A percentile compares a stretch with the other conserved stretches of the same genome.
Conservation (phyloP, 371 early-diverging fungal genomes). For the Lichtheimia ramosa region DNA sequence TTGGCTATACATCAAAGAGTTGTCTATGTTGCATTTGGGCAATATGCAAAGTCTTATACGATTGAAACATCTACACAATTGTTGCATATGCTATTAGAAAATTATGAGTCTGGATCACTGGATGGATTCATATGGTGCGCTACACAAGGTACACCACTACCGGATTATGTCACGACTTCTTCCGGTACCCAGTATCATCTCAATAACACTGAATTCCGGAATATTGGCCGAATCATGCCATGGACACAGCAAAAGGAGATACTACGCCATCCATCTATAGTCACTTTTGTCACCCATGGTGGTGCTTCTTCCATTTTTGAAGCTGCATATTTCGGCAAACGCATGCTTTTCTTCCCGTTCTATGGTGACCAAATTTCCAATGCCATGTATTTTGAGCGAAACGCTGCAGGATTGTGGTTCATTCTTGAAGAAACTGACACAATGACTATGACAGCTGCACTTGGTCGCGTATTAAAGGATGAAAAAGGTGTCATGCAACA, state of each 20-base stretch:
- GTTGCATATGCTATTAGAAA: constrained; percentile 11
- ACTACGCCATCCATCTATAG: constrained; percentile 30
- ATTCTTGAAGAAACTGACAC: too few relatives aligned
- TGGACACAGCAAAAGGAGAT: constrained; percentile 47
- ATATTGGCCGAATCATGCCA: constrained; percentile 14
- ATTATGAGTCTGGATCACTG: constrained; percentile 15
- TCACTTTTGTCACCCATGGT: constrained; percentile 44
- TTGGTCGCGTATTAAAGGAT: background rate
- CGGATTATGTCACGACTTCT: constrained; percentile 11
- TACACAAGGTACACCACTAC: constrained; percentile 7
- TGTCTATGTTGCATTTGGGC: constrained; percentile 39
- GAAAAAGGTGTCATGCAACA: constrained; percentile 2
- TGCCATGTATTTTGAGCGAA: too few relatives aligned
- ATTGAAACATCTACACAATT: background rate
- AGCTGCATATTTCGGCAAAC: constrained; percentile 27
- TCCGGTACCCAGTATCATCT: constrained; percentile 8
- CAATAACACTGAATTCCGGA: background rate
- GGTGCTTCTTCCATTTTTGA: constrained; percentile 39
- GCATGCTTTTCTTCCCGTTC: constrained; percentile 31
- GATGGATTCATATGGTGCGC: constrained; percentile 42
- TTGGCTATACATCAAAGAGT: constrained; percentile 20
- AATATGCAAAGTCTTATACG: constrained; percentile 14
- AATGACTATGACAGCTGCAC: too few relatives aligned
- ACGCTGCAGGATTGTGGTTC: too few relatives aligned
- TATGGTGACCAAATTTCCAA: constrained; percentile 39